Percentiles rank a stretch among this genome's conserved stretches.
Conservation (phyloP, 495 filamentous ascomycete genomes). For the Tuber aestivum region DNA sequence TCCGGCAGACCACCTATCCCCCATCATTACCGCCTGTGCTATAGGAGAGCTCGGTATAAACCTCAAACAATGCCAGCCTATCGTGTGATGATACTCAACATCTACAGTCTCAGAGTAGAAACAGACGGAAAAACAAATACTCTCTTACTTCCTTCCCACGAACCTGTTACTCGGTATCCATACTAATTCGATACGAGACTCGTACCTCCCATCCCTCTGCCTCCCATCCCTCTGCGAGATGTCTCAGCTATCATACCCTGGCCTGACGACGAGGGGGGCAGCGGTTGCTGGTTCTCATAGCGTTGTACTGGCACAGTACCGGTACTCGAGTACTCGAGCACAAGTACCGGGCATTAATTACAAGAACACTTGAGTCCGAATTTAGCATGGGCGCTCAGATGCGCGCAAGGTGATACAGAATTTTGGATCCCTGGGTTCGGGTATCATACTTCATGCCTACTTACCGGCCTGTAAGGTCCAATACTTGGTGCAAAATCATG, state of each 20-base stretch:
- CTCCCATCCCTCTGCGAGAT: neutral
- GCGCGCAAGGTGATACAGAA: neutral
- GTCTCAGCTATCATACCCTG: neutral
- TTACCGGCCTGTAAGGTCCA: neutral
- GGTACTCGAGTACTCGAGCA: neutral
- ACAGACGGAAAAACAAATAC: conserved; percentile 16
- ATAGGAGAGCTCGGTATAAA: neutral
- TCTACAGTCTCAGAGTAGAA: conserved; percentile 29
- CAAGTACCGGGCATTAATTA: neutral
- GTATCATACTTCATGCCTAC: neutral
- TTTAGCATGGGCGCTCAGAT: neutral
- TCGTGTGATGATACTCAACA: neutral
- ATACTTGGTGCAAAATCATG: neutral
- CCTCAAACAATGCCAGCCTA: neutral
- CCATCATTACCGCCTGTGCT: neutral
- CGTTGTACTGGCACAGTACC: neutral
- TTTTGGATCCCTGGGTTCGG: neutral
- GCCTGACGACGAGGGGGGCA: neutral
- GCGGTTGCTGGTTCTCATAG: neutral
- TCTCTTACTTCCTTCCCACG: conserved; percentile 10
- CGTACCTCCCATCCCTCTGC: neutral
- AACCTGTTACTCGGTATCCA: conserved; percentile 33
- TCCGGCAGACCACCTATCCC: neutral
- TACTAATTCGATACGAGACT: neutral
- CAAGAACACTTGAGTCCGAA: neutral